Conservation (phyloP, 345 rosid genomes). For the Excoecaria agallocha region DNA sequence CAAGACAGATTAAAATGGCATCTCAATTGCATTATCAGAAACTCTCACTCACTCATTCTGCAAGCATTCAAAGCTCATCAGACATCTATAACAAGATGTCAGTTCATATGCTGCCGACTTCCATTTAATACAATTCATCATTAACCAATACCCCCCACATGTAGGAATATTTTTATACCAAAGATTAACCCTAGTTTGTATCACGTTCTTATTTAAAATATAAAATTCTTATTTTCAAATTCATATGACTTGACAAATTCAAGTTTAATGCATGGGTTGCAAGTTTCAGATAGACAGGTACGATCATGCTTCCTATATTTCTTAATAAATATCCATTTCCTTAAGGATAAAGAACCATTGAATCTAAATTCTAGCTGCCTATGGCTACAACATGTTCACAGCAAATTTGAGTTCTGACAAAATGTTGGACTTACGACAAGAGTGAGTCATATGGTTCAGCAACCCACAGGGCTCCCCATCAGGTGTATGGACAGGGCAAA, state of each 20-base stretch:
- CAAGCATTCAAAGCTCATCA: not conserved
- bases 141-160: not conserved
- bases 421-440: constrained; percentile 59
- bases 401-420: not conserved
- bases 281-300: not conserved
- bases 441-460: constrained; percentile 86
- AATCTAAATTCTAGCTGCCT: not conserved
- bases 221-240: too few species aligned
- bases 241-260: not conserved
- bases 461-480: constrained; percentile 99
- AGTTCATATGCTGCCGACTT: not conserved
- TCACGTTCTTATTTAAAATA: not conserved
- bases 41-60: not conserved
- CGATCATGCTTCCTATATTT: not conserved
- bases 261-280: not conserved
- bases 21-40: too few species aligned
- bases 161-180: not conserved
- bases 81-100: not conserved
- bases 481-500: constrained; percentile 98
- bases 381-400: not conserved
- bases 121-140: not conserved
- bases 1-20: too few species aligned
- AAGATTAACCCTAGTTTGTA: not conserved
- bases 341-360: not conserved
- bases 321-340: not conserved